Evolutionary conservation across 768 basidiomycete species (phyloP).

Genomic region (Calocybe cyanea): DNA sequence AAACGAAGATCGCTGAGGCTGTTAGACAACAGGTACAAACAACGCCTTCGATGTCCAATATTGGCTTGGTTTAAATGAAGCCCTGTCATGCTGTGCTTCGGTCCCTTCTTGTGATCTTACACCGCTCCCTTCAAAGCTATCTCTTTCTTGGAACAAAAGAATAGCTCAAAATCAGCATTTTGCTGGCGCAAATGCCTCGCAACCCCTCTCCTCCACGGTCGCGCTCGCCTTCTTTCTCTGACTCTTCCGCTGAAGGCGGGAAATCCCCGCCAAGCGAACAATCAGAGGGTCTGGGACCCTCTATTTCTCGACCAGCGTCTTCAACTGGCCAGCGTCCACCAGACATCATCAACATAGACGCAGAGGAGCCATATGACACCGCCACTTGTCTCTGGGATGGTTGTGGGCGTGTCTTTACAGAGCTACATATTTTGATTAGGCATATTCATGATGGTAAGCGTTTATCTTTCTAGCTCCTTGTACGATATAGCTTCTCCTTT

Average conservation of each 20-base stretch:
- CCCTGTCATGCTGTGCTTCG: neutral
- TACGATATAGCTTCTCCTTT: too few relatives aligned
- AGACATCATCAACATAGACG: constrained; percentile 14
- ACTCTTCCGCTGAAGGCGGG: constrained; percentile 27
- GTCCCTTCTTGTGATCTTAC: neutral
- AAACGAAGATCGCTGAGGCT: neutral
- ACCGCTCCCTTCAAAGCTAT: neutral
- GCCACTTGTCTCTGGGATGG: constrained; percentile 84
- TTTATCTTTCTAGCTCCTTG: too few relatives aligned
- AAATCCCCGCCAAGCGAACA: constrained; percentile 18
- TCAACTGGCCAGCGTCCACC: constrained; percentile 5
- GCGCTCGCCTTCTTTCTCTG: constrained; percentile 20
- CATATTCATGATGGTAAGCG: constrained; percentile 79
- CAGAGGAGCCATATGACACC: constrained; percentile 40
- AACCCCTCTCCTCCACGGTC: constrained; percentile 9
- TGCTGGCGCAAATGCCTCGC: constrained; percentile 9
- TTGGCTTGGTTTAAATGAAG: neutral
- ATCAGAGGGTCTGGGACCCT: constrained; percentile 13
- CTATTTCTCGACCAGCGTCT: constrained; percentile 12
- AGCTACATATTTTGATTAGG: constrained; percentile 71
- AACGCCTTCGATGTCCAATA: constrained; percentile 4
- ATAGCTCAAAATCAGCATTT: too few relatives aligned
- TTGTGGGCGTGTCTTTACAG: constrained; percentile 69
- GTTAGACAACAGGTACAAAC: constrained; percentile 8
- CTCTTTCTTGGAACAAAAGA: too few relatives aligned